Base-by-base conservation (phyloP, 305 asterid genomes). In the Petunia hybrid region DNA sequence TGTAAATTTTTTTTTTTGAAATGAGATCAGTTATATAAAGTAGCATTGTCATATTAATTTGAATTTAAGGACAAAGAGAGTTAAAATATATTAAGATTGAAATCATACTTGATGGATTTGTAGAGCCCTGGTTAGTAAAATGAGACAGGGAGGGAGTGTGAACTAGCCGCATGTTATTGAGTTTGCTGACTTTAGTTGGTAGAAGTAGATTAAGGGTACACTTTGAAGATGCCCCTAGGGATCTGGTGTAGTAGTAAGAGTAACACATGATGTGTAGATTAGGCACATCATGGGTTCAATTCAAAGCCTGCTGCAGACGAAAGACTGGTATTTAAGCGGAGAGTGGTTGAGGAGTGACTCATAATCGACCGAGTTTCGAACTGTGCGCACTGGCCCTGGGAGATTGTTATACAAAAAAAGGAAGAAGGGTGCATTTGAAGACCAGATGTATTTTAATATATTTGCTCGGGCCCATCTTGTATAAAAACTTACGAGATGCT, bases 381-480 rank as follows among this genome's bases (percentile, higher is more conserved):
- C 31, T 22, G 31, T 22, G 31, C 31, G 31, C 31, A 22, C 31
- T 22, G 31, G 31, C 31, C 31, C 31, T 22, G 31, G 31, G 31
- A 22, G 31, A 22, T 22, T 22, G 31, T 22, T 22, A 22, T 22
- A 22, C 31, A 22, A 22, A 22, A 22, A 22, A 22, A 22, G 31
- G 31, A 22, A 22, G 31, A 22, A 22, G 31, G 31, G 31, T 22
- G 31, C 31, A 22, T 22, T 22, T 22, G 31, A 22, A 22, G 31
- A 46, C 43, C 12, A 31, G 43, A 42, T 71, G 60, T 71, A 69
- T 71, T 48, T 31, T 71, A 35, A 45, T 71, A 71, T 71, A 51
- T 71, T 69, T 70, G 42, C 60, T 70, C 43, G 46, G 59, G 59
- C 77, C 61, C 61, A 46, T 71, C 61, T 71, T 48, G 60, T 71